Evolutionary conservation across 345 rosid genomes (phyloP).

Genomic region (Hypericum androsaemum): DNA sequence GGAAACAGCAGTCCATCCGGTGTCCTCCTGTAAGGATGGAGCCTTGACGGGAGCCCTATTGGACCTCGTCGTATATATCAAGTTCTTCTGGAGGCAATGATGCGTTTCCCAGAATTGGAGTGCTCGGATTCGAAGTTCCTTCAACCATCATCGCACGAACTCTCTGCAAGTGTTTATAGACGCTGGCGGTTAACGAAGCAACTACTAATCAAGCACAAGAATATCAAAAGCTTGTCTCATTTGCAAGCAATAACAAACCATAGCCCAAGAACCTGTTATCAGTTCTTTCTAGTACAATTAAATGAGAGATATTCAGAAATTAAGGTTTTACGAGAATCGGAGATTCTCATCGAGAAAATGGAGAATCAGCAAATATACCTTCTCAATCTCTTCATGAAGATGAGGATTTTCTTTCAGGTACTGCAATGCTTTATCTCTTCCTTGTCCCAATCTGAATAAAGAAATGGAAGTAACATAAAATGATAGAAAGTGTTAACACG

Average conservation of each 20-base stretch:
- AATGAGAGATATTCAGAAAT: too few relatives aligned
- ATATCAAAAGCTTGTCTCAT: too few relatives aligned
- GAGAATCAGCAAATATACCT: conserved; percentile 32
- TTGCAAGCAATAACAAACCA: too few relatives aligned
- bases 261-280: too few relatives aligned
- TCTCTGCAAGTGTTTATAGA: conserved; percentile 28
- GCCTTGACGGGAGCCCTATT: conserved; percentile 8
- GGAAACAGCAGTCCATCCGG: neutral
- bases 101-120: conserved; percentile 26
- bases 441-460: conserved; percentile 53
- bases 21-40: neutral
- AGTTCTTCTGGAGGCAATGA: conserved; percentile 32
- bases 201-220: too few relatives aligned
- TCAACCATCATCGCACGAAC: conserved; percentile 53
- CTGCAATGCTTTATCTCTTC: conserved; percentile 84
- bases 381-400: conserved; percentile 63
- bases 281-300: too few relatives aligned
- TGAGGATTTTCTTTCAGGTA: conserved; percentile 62
- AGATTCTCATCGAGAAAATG: too few relatives aligned
- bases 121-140: conserved; percentile 33
- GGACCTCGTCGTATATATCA: conserved; percentile 33
- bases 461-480: neutral
- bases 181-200: neutral
- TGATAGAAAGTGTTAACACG: neutral
- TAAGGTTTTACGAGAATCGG: too few relatives aligned